phyloP scores from a whole-genome alignment of 192 early-diverging fungal species.

The Thamnidium elegans region DNA sequence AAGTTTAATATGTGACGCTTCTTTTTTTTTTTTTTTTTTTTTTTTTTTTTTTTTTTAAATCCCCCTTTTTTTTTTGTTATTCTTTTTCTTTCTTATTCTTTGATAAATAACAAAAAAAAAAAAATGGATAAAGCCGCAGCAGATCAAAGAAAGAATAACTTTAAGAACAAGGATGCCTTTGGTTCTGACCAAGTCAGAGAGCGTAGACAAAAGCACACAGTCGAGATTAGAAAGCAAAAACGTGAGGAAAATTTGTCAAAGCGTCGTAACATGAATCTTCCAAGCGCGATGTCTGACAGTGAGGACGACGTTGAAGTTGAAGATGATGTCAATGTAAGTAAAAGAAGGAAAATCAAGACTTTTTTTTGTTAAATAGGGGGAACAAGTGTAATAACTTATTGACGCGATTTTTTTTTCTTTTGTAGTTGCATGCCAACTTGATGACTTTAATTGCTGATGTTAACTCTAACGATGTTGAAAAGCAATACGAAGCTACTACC shows the following conservation, averaged over 20 bases:
- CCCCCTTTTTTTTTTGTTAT: neutral
- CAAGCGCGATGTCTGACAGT: slow-evolving; percentile 35
- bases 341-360: neutral
- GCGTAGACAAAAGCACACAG: slow-evolving; percentile 40
- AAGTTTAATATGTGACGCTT: neutral
- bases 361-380: neutral
- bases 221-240: slow-evolving; percentile 49
- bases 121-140: slow-evolving; percentile 9
- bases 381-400: neutral
- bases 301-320: slow-evolving; percentile 37
- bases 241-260: slow-evolving; percentile 47
- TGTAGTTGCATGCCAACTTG: slow-evolving; percentile 11
- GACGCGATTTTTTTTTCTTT: neutral
- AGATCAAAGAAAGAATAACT: slow-evolving; percentile 37
- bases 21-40: slow-evolving; percentile 12
- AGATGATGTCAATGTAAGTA: slow-evolving; percentile 20
- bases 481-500: slow-evolving; percentile 41
- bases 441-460: slow-evolving; percentile 23
- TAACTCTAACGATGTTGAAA: slow-evolving; percentile 41
- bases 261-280: slow-evolving; percentile 42
- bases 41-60: slow-evolving; percentile 10
- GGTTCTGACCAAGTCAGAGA: slow-evolving; percentile 45
- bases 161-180: slow-evolving; percentile 66
- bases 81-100: neutral
- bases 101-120: neutral